A percentile compares a stretch with the other conserved stretches of the same genome.
phyloP scores from a whole-genome alignment of 805 yeast genomes.

The Pichia gijzeniarum region DNA sequence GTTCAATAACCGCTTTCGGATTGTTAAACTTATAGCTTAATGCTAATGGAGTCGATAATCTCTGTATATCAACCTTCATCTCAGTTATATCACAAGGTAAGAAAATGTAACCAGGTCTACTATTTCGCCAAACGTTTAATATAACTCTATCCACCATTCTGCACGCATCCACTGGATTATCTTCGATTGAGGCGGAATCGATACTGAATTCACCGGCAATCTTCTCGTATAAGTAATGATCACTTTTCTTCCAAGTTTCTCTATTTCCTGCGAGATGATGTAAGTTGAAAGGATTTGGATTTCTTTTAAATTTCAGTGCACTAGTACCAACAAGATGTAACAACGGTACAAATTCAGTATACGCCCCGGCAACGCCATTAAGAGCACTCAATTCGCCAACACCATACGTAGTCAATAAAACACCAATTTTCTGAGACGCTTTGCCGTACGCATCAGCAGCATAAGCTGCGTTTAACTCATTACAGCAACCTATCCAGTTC shows the following conservation, averaged over 20 bases:
- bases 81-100: constrained; percentile 65
- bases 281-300: constrained; percentile 20
- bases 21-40: constrained; percentile 20
- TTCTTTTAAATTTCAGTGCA: constrained; percentile 16
- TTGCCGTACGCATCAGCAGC: constrained; percentile 88
- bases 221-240: constrained; percentile 60
- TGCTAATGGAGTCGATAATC: constrained; percentile 29
- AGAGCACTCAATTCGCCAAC: constrained; percentile 83
- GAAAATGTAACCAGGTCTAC: constrained; percentile 80
- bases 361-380: constrained; percentile 83
- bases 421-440: constrained; percentile 60
- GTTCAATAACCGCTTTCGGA: constrained; percentile 15
- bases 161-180: constrained; percentile 42
- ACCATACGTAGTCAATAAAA: constrained; percentile 79
- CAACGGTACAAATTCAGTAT: constrained; percentile 83
- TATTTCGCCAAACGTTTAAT: constrained; percentile 43
- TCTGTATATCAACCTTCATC: constrained; percentile 40
- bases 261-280: constrained; percentile 58
- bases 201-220: constrained; percentile 54
- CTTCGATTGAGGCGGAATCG: constrained; percentile 42
- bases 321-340: constrained; percentile 72
- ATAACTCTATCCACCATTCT: constrained; percentile 68
- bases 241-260: constrained; percentile 47
- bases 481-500: constrained; percentile 88
- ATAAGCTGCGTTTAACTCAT: constrained; percentile 82